Evolutionary conservation across 2,329 filamentous ascomycete genomes (phyloP).

Genomic region (Zasmidium angulare): DNA sequence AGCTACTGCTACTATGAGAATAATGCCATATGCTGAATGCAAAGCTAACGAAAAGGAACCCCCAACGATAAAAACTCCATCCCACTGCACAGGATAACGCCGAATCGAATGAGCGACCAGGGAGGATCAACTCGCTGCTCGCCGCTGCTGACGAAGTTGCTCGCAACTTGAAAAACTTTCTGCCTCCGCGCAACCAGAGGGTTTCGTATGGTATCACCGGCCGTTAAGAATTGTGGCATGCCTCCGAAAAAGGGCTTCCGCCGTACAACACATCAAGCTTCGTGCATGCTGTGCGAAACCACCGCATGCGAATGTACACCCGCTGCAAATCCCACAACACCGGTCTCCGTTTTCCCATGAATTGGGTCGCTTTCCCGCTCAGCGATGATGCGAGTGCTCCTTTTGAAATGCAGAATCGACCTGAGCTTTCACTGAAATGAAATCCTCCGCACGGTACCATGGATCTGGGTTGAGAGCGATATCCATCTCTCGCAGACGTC

Average conservation of each 20-base stretch:
- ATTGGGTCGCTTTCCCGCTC: slow-evolving; percentile 1
- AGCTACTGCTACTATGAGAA: slow-evolving; percentile 1
- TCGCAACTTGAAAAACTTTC: slow-evolving; percentile 12
- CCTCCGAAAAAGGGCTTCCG: slow-evolving; percentile 10
- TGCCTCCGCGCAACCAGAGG: slow-evolving; percentile 17
- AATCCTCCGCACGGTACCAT: slow-evolving; percentile 13
- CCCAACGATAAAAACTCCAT: neutral
- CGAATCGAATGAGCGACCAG: slow-evolving; percentile 5
- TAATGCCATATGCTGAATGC: slow-evolving; percentile 18
- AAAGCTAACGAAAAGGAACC: slow-evolving; percentile 1
- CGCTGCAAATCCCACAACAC: slow-evolving; percentile 5
- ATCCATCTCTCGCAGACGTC: neutral
- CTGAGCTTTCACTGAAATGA: slow-evolving; percentile 8
- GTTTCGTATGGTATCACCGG: slow-evolving; percentile 24
- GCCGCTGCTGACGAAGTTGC: neutral
- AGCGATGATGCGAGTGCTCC: slow-evolving; percentile 9
- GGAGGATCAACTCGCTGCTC: neutral
- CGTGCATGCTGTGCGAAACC: slow-evolving; percentile 12
- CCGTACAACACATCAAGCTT: slow-evolving; percentile 20
- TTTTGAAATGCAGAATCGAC: slow-evolving; percentile 18
- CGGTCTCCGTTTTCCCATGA: slow-evolving; percentile 5
- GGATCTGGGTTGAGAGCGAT: neutral
- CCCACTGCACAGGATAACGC: neutral
- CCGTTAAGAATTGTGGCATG: slow-evolving; percentile 19
- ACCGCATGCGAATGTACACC: slow-evolving; percentile 23